Evolutionary conservation across 73 alveolate genomes (phyloP).

Genomic region (Tetrahymena malaccensis): DNA sequence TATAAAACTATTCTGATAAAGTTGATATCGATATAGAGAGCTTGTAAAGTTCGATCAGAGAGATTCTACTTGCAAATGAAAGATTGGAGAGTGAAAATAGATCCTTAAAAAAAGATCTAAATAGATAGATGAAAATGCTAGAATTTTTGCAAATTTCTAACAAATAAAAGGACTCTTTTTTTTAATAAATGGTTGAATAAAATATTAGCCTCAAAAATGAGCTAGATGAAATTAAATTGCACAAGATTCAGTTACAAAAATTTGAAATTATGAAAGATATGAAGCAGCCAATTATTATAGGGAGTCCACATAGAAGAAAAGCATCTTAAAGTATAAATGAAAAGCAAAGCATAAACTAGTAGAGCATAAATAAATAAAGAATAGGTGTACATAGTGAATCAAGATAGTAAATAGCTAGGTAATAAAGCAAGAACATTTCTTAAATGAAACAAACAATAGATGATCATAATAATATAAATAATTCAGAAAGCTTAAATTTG

Average conservation of each 20-base stretch:
- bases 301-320: background rate
- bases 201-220: background rate
- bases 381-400: background rate
- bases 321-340: background rate
- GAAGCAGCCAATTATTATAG: background rate
- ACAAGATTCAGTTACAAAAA: background rate
- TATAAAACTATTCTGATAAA: background rate
- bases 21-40: background rate
- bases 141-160: background rate
- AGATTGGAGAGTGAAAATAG: background rate
- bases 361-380: background rate
- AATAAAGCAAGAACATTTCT: background rate
- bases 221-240: background rate
- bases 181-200: background rate
- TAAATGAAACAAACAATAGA: background rate
- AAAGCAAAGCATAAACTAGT: background rate
- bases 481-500: background rate
- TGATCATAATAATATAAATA: background rate
- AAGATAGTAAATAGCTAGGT: background rate
- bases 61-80: background rate
- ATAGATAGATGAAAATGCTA: background rate
- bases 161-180: background rate
- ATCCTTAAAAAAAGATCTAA: background rate
- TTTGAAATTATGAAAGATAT: background rate
- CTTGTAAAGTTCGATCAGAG: background rate